A percentile compares a stretch with the other conserved stretches of the same genome.
Evolutionary conservation across 225 moss, liverwort and hornwort species (phyloP).

Genomic region (Antitrichia curtipendula): DNA sequence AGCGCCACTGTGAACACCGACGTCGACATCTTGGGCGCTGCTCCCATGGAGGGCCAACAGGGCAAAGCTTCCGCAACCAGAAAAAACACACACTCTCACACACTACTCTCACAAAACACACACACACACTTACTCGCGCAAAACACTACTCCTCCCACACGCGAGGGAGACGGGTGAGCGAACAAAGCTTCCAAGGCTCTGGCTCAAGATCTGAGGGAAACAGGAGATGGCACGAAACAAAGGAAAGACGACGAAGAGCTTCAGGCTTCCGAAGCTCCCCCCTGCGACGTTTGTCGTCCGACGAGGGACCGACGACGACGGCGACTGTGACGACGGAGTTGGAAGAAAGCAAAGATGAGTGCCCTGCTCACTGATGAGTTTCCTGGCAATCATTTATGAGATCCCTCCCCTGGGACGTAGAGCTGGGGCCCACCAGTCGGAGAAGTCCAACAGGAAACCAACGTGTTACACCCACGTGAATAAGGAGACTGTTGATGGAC

Average conservation of each 20-base stretch:
- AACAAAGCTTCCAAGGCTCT: background rate
- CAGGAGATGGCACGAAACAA: background rate
- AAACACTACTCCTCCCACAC: background rate
- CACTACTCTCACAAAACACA: background rate
- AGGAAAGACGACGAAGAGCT: background rate
- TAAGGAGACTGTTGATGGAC: background rate
- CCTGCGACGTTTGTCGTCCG: background rate
- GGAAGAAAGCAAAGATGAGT: too few relatives aligned
- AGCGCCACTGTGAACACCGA: slow-evolving; percentile 66
- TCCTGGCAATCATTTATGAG: background rate
- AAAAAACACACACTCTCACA: background rate
- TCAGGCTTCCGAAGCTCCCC: background rate
- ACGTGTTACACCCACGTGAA: background rate
- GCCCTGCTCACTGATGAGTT: background rate
- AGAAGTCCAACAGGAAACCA: background rate
- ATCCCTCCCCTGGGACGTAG: background rate
- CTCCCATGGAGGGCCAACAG: background rate
- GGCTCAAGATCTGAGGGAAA: background rate
- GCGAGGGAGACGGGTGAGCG: background rate
- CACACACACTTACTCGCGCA: too few relatives aligned
- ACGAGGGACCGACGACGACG: background rate
- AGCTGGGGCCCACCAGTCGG: background rate
- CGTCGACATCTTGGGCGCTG: slow-evolving; percentile 33
- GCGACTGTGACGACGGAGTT: background rate
- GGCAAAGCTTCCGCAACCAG: background rate